phyloP scores from a whole-genome alignment of 2,329 filamentous ascomycete species.

The Metarhizium robertsii region DNA sequence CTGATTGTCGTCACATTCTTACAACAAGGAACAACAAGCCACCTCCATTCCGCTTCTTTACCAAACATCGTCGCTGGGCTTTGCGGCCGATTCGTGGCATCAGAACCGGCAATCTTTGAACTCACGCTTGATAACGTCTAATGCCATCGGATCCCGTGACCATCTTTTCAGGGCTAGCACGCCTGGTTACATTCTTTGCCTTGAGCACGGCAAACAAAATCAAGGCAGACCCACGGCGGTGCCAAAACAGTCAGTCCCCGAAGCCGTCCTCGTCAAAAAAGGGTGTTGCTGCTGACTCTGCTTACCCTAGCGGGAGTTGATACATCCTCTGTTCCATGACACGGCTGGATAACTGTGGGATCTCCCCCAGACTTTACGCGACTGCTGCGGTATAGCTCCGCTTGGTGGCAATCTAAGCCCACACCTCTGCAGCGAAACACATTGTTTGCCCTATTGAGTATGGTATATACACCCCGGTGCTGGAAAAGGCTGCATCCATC shows the following conservation, averaged over 20 bases:
- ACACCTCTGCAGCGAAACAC: conserved; percentile 5
- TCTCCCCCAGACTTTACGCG: conserved; percentile 6
- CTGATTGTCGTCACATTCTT: background rate
- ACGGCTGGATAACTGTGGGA: conserved; percentile 4
- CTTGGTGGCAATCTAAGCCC: conserved; percentile 5
- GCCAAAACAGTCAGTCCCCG: background rate
- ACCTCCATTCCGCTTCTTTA: background rate
- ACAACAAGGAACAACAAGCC: background rate
- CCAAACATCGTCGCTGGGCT: background rate
- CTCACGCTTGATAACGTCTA: background rate
- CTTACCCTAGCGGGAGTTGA: background rate
- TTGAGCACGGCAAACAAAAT: background rate
- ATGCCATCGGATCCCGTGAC: background rate
- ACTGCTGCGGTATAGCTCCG: conserved; percentile 4
- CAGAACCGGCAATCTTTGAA: background rate
- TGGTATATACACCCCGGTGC: conserved; percentile 4
- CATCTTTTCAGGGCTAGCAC: background rate
- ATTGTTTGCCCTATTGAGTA: conserved; percentile 4
- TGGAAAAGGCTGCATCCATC: conserved; percentile 4
- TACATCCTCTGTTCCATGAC: background rate
- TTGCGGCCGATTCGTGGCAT: background rate
- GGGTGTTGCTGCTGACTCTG: background rate
- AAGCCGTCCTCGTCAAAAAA: background rate
- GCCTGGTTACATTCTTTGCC: background rate
- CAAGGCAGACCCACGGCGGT: background rate